Evolutionary conservation across 345 rosid species (phyloP).

Genomic region (Kernera saxatilis): DNA sequence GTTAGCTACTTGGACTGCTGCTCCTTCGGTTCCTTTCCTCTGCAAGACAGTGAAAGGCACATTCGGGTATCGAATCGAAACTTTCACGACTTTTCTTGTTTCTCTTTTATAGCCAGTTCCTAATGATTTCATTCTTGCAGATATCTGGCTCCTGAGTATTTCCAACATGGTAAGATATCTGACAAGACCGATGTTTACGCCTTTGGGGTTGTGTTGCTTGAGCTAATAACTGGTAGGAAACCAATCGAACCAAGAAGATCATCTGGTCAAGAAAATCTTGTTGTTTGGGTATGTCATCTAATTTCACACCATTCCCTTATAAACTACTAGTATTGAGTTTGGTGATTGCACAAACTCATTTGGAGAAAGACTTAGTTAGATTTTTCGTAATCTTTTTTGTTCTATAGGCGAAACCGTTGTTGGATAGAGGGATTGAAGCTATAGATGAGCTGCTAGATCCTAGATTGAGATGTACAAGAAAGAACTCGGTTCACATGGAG

Average conservation of each 20-base stretch:
- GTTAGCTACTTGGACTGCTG: constrained; percentile 97
- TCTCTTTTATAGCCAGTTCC: not conserved
- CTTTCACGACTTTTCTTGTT: not conserved
- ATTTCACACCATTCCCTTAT: constrained; percentile 3
- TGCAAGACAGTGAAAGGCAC: constrained; percentile 99
- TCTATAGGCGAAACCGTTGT: constrained; percentile 78
- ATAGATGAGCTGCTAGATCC: constrained; percentile 74
- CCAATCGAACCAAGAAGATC: constrained; percentile 88
- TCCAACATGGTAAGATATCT: constrained; percentile 95
- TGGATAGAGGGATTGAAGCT: constrained; percentile 66
- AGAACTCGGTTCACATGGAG: constrained; percentile 46
- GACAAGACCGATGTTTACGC: constrained; percentile 97
- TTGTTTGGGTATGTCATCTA: constrained; percentile 75
- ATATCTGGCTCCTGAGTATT: constrained; percentile 95
- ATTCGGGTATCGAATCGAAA: constrained; percentile 59
- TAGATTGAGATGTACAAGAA: constrained; percentile 35
- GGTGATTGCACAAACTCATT: too few species aligned
- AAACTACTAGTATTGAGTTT: not conserved
- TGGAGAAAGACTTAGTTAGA: not conserved
- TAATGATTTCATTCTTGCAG: constrained; percentile 35
- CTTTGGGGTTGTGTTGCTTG: constrained; percentile 89
- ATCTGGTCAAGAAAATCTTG: constrained; percentile 86
- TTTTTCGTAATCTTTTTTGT: not conserved
- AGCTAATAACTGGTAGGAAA: constrained; percentile 80
- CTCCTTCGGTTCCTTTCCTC: constrained; percentile 89